Evolutionary conservation across 2,329 filamentous ascomycete genomes (phyloP).

Genomic region (Sclerotinia nivalis): DNA sequence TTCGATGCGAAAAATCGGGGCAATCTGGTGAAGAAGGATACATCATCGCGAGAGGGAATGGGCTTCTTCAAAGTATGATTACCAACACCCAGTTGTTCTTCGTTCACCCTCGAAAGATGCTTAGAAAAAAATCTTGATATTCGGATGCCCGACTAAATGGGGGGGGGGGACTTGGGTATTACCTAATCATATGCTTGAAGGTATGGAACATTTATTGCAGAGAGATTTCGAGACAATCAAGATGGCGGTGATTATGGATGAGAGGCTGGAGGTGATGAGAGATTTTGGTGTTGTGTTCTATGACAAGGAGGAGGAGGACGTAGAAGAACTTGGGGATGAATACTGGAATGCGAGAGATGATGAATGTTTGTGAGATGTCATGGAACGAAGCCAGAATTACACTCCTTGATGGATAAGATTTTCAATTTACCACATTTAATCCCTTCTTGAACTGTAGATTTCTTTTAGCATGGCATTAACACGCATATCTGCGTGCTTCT

Average conservation of each 20-base stretch:
- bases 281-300: constrained; percentile 5
- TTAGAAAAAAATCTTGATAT: not conserved
- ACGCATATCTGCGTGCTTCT: too few relatives aligned
- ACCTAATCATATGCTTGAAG: not conserved
- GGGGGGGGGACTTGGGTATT: constrained; percentile 7
- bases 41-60: not conserved
- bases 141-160: not conserved
- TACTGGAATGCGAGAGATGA: not conserved
- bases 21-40: constrained; percentile 8
- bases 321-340: constrained; percentile 3
- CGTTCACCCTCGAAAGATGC: not conserved
- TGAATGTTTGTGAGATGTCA: not conserved
- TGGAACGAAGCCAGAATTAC: too few relatives aligned
- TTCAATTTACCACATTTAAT: too few relatives aligned
- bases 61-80: not conserved
- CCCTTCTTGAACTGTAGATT: too few relatives aligned
- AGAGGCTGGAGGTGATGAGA: constrained; percentile 1
- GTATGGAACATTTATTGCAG: not conserved
- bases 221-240: constrained; percentile 4
- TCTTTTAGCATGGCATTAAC: too few relatives aligned
- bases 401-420: too few relatives aligned
- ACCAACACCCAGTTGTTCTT: not conserved
- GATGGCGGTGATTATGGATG: not conserved
- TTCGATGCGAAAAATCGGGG: not conserved
- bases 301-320: not conserved